A percentile compares a stretch with the other conserved stretches of the same genome.
Evolutionary conservation across 495 filamentous ascomycete genomes (phyloP).

Genomic region (Paragyromitra xinjiangensis): DNA sequence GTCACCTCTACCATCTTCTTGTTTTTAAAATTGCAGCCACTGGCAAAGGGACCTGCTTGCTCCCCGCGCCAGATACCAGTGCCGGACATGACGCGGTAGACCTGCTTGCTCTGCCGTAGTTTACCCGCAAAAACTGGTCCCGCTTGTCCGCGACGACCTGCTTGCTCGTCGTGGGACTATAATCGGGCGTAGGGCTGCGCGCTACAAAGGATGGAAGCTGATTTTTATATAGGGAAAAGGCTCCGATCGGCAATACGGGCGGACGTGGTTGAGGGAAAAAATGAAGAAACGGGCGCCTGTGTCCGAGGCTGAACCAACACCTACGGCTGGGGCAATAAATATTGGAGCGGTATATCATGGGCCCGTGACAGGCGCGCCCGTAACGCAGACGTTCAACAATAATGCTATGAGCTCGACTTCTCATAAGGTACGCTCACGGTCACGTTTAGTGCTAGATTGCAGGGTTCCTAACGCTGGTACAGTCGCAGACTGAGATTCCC

Average conservation of each 20-base stretch:
- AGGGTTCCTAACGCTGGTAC: background rate
- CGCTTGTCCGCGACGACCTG: slow-evolving; percentile 38
- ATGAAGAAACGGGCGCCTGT: background rate
- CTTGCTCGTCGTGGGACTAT: slow-evolving; percentile 39
- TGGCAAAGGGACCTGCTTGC: slow-evolving; percentile 44
- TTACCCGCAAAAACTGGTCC: slow-evolving; percentile 35
- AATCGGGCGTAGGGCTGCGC: slow-evolving; percentile 26
- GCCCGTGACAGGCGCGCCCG: slow-evolving; percentile 13
- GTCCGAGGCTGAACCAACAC: background rate
- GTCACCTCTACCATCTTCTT: background rate
- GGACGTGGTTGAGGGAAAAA: slow-evolving; percentile 31
- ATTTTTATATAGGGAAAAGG: slow-evolving; percentile 44
- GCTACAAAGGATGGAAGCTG: slow-evolving; percentile 2
- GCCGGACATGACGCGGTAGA: slow-evolving; percentile 38
- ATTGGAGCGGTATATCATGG: slow-evolving; percentile 45
- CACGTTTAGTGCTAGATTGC: background rate
- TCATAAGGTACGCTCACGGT: background rate
- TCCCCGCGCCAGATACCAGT: slow-evolving; percentile 46
- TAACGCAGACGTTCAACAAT: slow-evolving; percentile 30
- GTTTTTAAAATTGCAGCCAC: slow-evolving; percentile 12
- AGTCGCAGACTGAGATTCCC: background rate
- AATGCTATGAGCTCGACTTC: background rate
- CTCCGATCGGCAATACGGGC: slow-evolving; percentile 32
- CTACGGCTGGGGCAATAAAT: slow-evolving; percentile 26
- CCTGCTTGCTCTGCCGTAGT: slow-evolving; percentile 45